These are phyloP conservation scores for peach (Prunus persica) DNA, from an alignment of 306 rosid species.

Conservation along the genomic window DNA sequence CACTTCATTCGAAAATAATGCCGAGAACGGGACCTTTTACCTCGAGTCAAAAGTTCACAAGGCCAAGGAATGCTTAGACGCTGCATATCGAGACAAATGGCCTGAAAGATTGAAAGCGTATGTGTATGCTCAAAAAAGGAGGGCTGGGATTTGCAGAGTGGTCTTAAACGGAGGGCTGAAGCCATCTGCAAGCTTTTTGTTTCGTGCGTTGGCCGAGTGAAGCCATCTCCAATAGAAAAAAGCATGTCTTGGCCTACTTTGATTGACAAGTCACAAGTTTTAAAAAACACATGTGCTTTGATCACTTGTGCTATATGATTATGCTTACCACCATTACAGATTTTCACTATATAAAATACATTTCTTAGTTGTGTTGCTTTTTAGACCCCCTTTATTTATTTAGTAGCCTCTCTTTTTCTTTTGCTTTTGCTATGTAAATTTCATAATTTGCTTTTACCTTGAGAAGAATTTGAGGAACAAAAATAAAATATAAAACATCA, in stretches of 20 bases:
- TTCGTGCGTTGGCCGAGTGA: not conserved
- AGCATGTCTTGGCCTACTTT: not conserved
- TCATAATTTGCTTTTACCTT: no score
- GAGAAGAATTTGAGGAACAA: no score
- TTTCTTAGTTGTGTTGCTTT: no score
- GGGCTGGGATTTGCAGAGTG: not conserved
- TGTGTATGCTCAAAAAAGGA: no score
- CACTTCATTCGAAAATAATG: conserved; percentile 66
- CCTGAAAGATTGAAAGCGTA: not conserved
- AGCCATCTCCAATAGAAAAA: not conserved
- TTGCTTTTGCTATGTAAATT: no score
- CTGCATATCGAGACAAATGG: conserved; percentile 35
- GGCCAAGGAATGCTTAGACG: conserved; percentile 80
- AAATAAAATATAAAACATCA: no score
- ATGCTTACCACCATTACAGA: not conserved
- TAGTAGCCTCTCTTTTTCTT: no score
- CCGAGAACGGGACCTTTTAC: conserved; percentile 81
- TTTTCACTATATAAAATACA: no score
- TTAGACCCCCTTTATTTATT: no score
- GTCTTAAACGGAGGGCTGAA: not conserved
- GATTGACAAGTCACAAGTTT: not conserved
- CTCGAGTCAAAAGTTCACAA: conserved; percentile 89
- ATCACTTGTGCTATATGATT: not conserved
- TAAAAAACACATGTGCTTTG: not conserved
- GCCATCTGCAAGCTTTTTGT: not conserved